Conservation (phyloP, 73 alveolate species). For the Breviolum minutum region DNA sequence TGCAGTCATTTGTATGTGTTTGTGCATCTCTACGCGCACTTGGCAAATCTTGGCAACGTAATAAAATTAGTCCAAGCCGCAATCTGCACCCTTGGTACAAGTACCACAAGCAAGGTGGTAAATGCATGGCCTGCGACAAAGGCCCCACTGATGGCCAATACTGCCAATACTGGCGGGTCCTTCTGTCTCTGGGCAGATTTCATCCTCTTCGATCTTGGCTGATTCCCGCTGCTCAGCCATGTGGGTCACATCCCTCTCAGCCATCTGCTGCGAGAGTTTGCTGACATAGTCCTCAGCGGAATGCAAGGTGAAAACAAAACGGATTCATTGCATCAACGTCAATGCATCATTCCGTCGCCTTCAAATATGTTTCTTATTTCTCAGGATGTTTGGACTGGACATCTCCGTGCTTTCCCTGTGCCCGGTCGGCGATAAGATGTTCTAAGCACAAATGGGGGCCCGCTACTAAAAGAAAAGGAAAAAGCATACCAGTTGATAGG, state of each 20-base stretch:
- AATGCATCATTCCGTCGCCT: no score
- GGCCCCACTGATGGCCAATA: slow-evolving; percentile 22
- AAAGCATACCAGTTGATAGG: no score
- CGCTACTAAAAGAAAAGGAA: no score
- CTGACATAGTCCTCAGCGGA: neutral
- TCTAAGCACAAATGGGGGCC: no score
- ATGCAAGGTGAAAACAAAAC: neutral
- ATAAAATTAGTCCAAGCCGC: neutral
- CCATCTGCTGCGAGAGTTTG: slow-evolving; percentile 39
- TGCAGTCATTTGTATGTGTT: neutral
- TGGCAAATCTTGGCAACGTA: no score
- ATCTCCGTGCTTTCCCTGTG: no score
- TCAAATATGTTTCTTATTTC: no score
- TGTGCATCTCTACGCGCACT: no score
- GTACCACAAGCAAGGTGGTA: slow-evolving; percentile 8
- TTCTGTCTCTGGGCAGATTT: neutral
- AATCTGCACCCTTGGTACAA: slow-evolving; percentile 32
- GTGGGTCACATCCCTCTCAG: neutral
- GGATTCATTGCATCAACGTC: no score
- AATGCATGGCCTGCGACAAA: slow-evolving; percentile 14
- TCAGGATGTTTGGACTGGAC: no score
- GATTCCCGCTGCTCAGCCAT: neutral
- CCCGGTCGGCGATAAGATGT: no score
- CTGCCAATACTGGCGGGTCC: neutral
- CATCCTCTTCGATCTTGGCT: neutral